Evolutionary conservation across 2,329 filamentous ascomycete genomes (phyloP).

Genomic region (Thermoascus crustaceus): DNA sequence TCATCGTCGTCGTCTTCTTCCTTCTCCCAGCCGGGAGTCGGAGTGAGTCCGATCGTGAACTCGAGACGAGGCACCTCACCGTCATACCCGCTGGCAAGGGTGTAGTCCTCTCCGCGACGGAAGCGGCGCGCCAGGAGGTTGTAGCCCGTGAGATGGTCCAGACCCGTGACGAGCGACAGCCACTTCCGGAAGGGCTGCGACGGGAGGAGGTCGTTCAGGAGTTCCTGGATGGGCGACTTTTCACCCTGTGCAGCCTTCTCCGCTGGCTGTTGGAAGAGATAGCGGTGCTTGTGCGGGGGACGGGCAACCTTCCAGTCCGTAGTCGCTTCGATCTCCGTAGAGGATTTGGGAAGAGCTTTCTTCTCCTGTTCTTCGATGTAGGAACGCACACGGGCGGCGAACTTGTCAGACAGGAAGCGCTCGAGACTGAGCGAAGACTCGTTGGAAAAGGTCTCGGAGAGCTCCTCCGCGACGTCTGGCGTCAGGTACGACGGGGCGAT

Average conservation of each 20-base stretch:
- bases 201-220: constrained; percentile 74
- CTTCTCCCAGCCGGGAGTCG: constrained; percentile 75
- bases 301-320: constrained; percentile 66
- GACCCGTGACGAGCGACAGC: constrained; percentile 74
- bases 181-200: constrained; percentile 82
- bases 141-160: constrained; percentile 56
- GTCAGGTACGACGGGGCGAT: constrained; percentile 85
- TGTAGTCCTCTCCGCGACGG: constrained; percentile 80
- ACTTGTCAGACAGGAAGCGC: constrained; percentile 69
- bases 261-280: constrained; percentile 62
- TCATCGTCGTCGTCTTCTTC: constrained; percentile 50
- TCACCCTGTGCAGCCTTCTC: constrained; percentile 24
- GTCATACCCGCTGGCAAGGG: constrained; percentile 76
- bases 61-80: constrained; percentile 68
- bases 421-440: constrained; percentile 77
- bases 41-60: constrained; percentile 78
- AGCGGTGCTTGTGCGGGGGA: constrained; percentile 93
- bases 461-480: constrained; percentile 78
- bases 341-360: constrained; percentile 34
- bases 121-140: constrained; percentile 81
- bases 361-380: constrained; percentile 62
- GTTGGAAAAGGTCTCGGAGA: constrained; percentile 70
- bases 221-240: constrained; percentile 56
- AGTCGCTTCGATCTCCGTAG: constrained; percentile 49
- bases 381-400: constrained; percentile 60